Evolutionary conservation across 2,329 filamentous ascomycete species (phyloP).

Genomic region (Fusarium sp.): DNA sequence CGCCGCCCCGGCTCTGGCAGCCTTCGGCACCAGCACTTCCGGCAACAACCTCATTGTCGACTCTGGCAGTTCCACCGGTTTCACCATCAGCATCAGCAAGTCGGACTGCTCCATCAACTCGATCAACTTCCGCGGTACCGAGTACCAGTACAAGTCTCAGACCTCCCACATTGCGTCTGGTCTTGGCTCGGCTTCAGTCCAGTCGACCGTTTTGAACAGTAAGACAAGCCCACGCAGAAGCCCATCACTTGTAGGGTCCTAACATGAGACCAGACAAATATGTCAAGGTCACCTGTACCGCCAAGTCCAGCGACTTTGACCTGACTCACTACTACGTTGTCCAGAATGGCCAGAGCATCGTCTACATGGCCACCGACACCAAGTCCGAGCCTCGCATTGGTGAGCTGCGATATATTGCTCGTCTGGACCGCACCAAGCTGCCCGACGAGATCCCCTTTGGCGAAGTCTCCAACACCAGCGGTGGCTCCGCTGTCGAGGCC

Average conservation of each 20-base stretch:
- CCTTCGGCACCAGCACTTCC: slow-evolving; percentile 57
- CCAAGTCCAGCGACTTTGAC: slow-evolving; percentile 55
- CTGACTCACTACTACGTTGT: slow-evolving; percentile 73
- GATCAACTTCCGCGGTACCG: slow-evolving; percentile 67
- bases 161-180: slow-evolving; percentile 56
- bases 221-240: slow-evolving; percentile 24
- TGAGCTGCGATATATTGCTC: slow-evolving; percentile 73
- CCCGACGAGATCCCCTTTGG: slow-evolving; percentile 66
- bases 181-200: slow-evolving; percentile 64
- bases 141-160: slow-evolving; percentile 64
- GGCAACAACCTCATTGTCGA: slow-evolving; percentile 59
- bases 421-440: slow-evolving; percentile 63
- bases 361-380: slow-evolving; percentile 72
- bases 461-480: slow-evolving; percentile 64
- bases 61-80: slow-evolving; percentile 59
- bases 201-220: slow-evolving; percentile 54
- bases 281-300: slow-evolving; percentile 70
- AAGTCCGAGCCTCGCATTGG: slow-evolving; percentile 65
- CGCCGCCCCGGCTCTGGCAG: slow-evolving; percentile 50
- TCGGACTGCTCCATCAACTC: slow-evolving; percentile 72
- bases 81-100: slow-evolving; percentile 63
- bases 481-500: slow-evolving; percentile 64
- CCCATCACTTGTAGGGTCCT: not conserved
- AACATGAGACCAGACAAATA: slow-evolving; percentile 52
- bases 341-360: slow-evolving; percentile 67